Evolutionary conservation across 768 basidiomycete species (phyloP), one percentile per base, ranked within the genome.

Genomic region (Russula sp.): DNA sequence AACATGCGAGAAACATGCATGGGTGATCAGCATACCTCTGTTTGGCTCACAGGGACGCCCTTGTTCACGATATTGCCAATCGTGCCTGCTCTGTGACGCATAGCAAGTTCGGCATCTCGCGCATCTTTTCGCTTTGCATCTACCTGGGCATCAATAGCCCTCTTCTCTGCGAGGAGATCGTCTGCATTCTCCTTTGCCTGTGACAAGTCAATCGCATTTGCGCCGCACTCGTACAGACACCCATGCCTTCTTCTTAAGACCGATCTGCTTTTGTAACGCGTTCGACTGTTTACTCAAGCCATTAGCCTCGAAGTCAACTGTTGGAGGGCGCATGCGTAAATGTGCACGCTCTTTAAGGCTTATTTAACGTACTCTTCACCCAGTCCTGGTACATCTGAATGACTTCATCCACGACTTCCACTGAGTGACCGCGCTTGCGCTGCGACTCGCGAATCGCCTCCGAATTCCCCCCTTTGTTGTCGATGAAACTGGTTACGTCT

Each of bases 61-160:
- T 88, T 87, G 57, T 91, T 92, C 13, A 99, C 94, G 63, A 98
- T 84, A 73, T 99, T 99, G 4, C 97, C 97, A 66, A 97, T 87
- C 37, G 80, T 83, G 66, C 83, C 78, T 40, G 91, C 94, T 73
- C 87, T 91, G 67, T 81, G 81, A 56, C 88, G 82, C 91, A 99
- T 90, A 68, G 78, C 77, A 4, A 75, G 71, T 74, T 95, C 92
- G 62, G 85, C 84, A 51, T 91, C 90, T 63, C 84, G 86, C 1
- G 88, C 79, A 70, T 88, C 87, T 68, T 87, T 88, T 63, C 86
- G 85, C 75, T 88, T 85, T 0, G 82, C 82, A 37, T 85, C 85
- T 4, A 91, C 88, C 70, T 89, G 81, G 8, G 84, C 83, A 73
- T 98, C 96, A 40, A 98, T 77, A n/a, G 79, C 81, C 63, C 86